Percentiles rank a stretch among this genome's conserved stretches.
These are phyloP conservation scores for Paraphaeosphaeria minitans DNA, from an alignment of 2,329 filamentous ascomycete genomes.

Conservation along the genomic window DNA sequence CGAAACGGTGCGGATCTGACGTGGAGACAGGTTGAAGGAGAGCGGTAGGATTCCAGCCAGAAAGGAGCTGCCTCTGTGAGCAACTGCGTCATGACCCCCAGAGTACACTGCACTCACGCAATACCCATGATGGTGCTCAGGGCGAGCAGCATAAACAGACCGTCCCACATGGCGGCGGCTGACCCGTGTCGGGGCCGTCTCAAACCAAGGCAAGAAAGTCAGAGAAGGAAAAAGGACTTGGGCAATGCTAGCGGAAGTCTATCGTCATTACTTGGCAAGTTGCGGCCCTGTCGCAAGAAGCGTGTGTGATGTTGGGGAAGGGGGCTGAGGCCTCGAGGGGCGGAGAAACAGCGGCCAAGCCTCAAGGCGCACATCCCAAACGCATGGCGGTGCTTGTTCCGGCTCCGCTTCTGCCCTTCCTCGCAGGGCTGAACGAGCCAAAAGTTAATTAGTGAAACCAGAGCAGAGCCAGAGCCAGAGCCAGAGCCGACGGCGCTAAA, in stretches of 20 bases:
- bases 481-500: slow-evolving; percentile 11
- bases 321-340: not conserved
- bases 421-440: slow-evolving; percentile 31
- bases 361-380: not conserved
- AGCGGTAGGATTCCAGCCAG: slow-evolving; percentile 89
- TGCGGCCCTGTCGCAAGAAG: slow-evolving; percentile 17
- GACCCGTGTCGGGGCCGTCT: slow-evolving; percentile 3
- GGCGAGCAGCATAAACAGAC: slow-evolving; percentile 67
- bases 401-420: not conserved
- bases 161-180: slow-evolving; percentile 59
- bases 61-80: slow-evolving; percentile 72
- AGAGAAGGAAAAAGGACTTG: slow-evolving; percentile 22
- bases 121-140: slow-evolving; percentile 69
- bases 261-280: slow-evolving; percentile 11
- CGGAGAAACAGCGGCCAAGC: not conserved
- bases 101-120: slow-evolving; percentile 55
- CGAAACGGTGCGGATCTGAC: slow-evolving; percentile 86
- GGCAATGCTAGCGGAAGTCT: slow-evolving; percentile 12
- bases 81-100: not conserved
- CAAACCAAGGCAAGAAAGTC: slow-evolving; percentile 17
- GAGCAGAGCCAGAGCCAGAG: too few relatives aligned
- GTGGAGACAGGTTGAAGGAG: slow-evolving; percentile 83
- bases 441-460: too few relatives aligned
- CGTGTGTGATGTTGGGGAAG: not conserved
- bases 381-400: slow-evolving; percentile 10